Evolutionary conservation across 805 yeast genomes (phyloP).

Genomic region (Cyberlindnera sargentensis): DNA sequence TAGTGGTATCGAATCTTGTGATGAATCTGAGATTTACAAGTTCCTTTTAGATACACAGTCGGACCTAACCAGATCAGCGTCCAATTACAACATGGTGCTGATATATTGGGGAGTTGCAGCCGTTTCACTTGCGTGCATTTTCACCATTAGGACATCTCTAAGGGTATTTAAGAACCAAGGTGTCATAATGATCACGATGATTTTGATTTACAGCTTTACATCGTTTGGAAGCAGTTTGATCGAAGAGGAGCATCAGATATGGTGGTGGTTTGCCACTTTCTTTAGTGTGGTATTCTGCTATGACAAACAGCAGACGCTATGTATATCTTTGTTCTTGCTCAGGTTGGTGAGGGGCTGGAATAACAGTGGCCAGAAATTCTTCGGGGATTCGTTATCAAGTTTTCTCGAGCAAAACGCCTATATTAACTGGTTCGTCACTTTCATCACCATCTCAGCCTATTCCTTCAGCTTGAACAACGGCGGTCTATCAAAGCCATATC

Average conservation of each 20-base stretch:
- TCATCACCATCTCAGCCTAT: slow-evolving; percentile 30
- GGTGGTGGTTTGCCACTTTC: slow-evolving; percentile 67
- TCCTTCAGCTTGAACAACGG: slow-evolving; percentile 22
- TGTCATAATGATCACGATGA: slow-evolving; percentile 15
- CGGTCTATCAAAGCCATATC: slow-evolving; percentile 19
- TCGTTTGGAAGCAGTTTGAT: slow-evolving; percentile 84
- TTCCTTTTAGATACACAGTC: slow-evolving; percentile 34
- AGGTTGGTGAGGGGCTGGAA: slow-evolving; percentile 78
- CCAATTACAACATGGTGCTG: slow-evolving; percentile 58
- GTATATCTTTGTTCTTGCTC: slow-evolving; percentile 26
- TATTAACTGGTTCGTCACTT: slow-evolving; percentile 42
- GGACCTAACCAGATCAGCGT: slow-evolving; percentile 50
- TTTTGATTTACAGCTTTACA: slow-evolving; percentile 40
- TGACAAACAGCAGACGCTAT: slow-evolving; percentile 3
- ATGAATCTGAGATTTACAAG: slow-evolving; percentile 12
- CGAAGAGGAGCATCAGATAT: slow-evolving; percentile 93
- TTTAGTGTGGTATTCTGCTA: slow-evolving; percentile 14
- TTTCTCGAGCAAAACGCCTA: slow-evolving; percentile 29
- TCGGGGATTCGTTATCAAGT: slow-evolving; percentile 41
- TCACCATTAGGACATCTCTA: slow-evolving; percentile 3
- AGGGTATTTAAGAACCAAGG: slow-evolving; percentile 3
- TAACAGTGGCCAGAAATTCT: slow-evolving; percentile 81
- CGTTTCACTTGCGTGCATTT: slow-evolving; percentile 15
- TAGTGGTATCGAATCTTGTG: slow-evolving; percentile 20
- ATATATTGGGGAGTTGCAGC: slow-evolving; percentile 29